Conservation (phyloP, 768 basidiomycete genomes). For the Suillus weaverae region DNA sequence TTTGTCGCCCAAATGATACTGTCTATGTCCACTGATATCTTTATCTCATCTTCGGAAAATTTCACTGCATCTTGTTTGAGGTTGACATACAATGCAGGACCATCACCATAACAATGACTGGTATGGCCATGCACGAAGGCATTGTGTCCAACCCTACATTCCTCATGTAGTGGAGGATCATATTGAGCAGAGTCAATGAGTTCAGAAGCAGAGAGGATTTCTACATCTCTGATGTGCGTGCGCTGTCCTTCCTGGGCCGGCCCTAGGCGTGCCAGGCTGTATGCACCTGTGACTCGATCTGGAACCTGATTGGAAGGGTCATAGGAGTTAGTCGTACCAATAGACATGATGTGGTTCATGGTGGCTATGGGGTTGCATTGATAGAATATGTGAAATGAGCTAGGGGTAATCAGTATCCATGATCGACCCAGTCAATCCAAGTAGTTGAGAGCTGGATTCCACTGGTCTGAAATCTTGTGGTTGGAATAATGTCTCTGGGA, state of each 20-base stretch:
- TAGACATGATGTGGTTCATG: neutral
- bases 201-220: neutral
- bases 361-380: neutral
- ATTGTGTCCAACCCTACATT: neutral
- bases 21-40: neutral
- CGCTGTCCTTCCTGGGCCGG: fast-evolving
- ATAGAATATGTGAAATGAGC: neutral
- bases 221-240: neutral
- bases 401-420: neutral
- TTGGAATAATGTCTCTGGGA: neutral
- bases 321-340: neutral
- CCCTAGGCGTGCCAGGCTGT: neutral
- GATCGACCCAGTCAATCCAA: neutral
- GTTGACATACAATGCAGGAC: neutral
- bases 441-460: neutral
- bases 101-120: neutral
- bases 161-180: neutral
- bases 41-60: neutral
- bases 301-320: neutral
- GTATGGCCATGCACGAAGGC: neutral
- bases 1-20: neutral
- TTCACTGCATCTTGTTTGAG: neutral
- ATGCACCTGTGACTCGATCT: neutral
- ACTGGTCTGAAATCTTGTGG: neutral
- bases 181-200: neutral